Base-by-base conservation (phyloP, 495 filamentous ascomycete species). In the Usnea hakonensis region DNA sequence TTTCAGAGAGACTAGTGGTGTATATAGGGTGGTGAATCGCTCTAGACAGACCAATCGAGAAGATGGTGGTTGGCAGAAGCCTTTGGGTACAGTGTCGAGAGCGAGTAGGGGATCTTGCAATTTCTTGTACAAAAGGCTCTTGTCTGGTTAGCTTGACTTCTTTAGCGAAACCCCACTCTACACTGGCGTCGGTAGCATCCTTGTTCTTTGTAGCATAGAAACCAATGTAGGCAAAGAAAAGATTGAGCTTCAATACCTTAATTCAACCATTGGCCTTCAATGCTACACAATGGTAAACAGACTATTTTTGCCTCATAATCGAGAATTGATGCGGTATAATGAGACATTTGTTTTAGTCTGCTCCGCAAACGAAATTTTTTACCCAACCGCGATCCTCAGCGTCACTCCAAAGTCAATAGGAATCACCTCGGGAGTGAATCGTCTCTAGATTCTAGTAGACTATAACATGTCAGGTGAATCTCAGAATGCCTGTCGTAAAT, bases 401-500 rank as follows among this genome's bases (percentile, higher is more conserved):
- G 30, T 23, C 23, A 41, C 26, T 23, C 14, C 1, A 5, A 8
- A 36, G 9, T 16, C 17, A 5, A 41, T 19, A 26, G 10, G 14
- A 38, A 16, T 41, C 33, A 53, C 26, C 17, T 3, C 13, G 17
- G 7, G 21, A 8, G 14, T 11, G 1, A 8, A 37, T 57, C 36
- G 17, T 41, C n/a, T 41, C n/a, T 21, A 41, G 7, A 8, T 16
- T 32, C 33, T 28, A 17, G 17, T 19, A 55, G 37, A 33, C 33
- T 40, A 41, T 41, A 58, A 53, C 19, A 60, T 32, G 53, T 52
- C 33, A 46, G 30, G 23, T 26, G 19, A 38, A 32, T 21, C 13
- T 44, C 74, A 85, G 76, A 55, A 96, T 96, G 91, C 91, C 91
- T 63, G 85, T 96, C 57, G 89, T 96, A 59, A 88, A 79, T 60